These are phyloP conservation scores for Endotrypanum monterogeii DNA, from an alignment of 208 protist genomes.

Conservation along the genomic window DNA sequence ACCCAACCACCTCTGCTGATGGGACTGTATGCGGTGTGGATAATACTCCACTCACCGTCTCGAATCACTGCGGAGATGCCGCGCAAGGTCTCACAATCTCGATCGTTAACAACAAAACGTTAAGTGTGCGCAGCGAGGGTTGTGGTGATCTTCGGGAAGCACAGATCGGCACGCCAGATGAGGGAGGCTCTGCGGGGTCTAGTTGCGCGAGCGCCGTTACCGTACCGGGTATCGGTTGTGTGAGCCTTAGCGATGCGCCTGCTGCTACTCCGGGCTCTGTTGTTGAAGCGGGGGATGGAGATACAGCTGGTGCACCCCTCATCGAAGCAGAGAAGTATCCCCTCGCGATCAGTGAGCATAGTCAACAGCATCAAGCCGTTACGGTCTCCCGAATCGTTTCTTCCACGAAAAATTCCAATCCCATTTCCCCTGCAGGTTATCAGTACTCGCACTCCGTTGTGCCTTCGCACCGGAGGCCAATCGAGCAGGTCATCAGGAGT, in stretches of 20 bases:
- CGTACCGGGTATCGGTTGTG: neutral
- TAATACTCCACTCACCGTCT: neutral
- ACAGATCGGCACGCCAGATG: neutral
- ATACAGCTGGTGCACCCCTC: neutral
- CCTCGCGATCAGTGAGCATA: neutral
- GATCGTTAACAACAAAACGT: neutral
- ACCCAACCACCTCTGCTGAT: neutral
- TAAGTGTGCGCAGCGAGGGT: too few species aligned
- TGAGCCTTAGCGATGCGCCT: neutral
- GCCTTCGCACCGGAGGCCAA: constrained; percentile 4
- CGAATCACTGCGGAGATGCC: neutral
- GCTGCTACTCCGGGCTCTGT: neutral
- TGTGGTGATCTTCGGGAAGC: neutral
- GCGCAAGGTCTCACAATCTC: neutral
- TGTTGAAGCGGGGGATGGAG: neutral
- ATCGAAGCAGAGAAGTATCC: too few species aligned
- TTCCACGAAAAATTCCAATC: neutral
- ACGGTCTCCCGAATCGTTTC: neutral
- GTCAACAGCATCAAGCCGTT: neutral
- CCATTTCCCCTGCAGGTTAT: neutral
- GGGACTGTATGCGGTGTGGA: neutral
- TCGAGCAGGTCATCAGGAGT: constrained; percentile 36
- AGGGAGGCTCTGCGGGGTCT: neutral
- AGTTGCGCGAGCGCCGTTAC: neutral
- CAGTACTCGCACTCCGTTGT: neutral